These are phyloP conservation scores for Planoprotostelium fungivorum DNA, from an alignment of 78 protist species.

Conservation along the genomic window DNA sequence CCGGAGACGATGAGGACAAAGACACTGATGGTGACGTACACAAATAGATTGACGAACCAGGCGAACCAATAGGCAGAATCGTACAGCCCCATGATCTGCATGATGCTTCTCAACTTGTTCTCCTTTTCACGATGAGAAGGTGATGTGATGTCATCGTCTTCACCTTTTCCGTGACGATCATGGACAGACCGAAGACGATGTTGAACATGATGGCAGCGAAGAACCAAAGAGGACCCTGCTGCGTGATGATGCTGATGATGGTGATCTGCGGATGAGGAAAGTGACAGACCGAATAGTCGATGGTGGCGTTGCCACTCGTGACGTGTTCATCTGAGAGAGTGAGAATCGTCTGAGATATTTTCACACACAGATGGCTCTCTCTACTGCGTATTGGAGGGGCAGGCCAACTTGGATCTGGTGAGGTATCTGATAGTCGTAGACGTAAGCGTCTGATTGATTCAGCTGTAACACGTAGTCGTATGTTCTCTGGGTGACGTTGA, in stretches of 20 bases:
- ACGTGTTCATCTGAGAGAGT: background rate
- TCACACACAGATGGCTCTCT: background rate
- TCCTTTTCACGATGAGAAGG: slow-evolving; percentile 30
- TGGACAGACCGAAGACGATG: slow-evolving; percentile 27
- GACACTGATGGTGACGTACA: background rate
- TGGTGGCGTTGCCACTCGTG: background rate
- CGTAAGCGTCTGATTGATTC: slow-evolving; percentile 5
- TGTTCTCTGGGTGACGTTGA: background rate
- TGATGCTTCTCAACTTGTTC: slow-evolving; percentile 42
- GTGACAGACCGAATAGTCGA: slow-evolving; percentile 5
- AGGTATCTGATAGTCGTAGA: background rate
- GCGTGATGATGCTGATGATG: slow-evolving; percentile 3
- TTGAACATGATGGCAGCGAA: slow-evolving; percentile 45
- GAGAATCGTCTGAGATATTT: background rate
- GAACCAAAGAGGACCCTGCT: slow-evolving; percentile 34
- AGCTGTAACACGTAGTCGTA: slow-evolving; percentile 6
- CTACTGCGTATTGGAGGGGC: slow-evolving; percentile 18
- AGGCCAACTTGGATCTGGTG: slow-evolving; percentile 3
- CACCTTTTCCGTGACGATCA: slow-evolving; percentile 30
- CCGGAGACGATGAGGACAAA: slow-evolving; percentile 27
- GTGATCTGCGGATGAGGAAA: slow-evolving; percentile 35
- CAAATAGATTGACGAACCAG: slow-evolving; percentile 12
- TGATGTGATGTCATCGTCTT: too few relatives aligned
- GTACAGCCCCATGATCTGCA: slow-evolving; percentile 57
- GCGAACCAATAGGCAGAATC: slow-evolving; percentile 54